Base-by-base conservation (phyloP, 495 filamentous ascomycete genomes). In the Cudoniella acicularis region DNA sequence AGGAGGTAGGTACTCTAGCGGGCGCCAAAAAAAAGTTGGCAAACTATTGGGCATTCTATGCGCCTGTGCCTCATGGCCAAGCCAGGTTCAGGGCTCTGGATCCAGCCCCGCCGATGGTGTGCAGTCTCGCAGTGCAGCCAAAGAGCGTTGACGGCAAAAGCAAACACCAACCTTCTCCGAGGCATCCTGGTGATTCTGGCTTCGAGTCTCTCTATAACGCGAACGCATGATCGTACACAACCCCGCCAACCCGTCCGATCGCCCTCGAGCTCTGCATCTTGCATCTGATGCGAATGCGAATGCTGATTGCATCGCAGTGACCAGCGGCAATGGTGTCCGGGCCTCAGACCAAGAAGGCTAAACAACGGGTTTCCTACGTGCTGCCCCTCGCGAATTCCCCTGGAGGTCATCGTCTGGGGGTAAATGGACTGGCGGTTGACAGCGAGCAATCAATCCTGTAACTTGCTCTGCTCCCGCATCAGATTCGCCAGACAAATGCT, bases 371-470 rank as follows among this genome's bases (percentile, higher is more conserved):
- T 70, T 83, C 79, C 71, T 85, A 89, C 75, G 86, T 98, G 73
- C 84, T 98, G 63, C 94, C 96, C 69, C 88, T 94, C 50, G 90
- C 92, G 59, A 90, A 96, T 75, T 90, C 91, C 43, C 85, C 89
- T 17, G 90, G 88, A 54, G 93, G 93, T 54, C 94, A 98, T 76
- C 83, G 92, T 66, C 79, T 98, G 52, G 94, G 94, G 54, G 92
- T 98, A 55, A 96, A 96, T 73, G 91, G 93, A 59, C 80, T 98
- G 63, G 88, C 91, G 46, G 83, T 96, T 30, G 95, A 98, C 73
- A 78, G 78, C 59, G 82, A 89, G 54, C 86, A 90, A 72, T 88
- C 87, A 42, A 93, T 97, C 57, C 81, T 98, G 91, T 96, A 77
- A 81, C 87, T 73, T 65, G 49, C 45, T 49, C 16, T 54, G 57